These are phyloP conservation scores for Hanseniaspora occidentalis DNA, from an alignment of 805 yeast genomes.

Conservation along the genomic window DNA sequence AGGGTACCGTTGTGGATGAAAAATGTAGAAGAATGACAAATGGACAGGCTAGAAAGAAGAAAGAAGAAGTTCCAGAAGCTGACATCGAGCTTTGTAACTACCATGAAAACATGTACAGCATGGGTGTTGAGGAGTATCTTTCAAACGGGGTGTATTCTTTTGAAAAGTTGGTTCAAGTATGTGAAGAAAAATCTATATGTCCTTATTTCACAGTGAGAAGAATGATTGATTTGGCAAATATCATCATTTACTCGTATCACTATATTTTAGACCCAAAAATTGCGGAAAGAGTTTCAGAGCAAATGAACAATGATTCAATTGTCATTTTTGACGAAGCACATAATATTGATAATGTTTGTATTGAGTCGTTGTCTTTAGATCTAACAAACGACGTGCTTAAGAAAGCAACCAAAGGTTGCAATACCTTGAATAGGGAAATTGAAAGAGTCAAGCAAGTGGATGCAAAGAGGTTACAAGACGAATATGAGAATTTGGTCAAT, in stretches of 20 bases:
- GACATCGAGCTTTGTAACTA: conserved; percentile 61
- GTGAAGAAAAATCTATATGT: conserved; percentile 71
- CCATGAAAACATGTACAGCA: conserved; percentile 80
- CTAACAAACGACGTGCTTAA: conserved; percentile 82
- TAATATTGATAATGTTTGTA: conserved; percentile 96
- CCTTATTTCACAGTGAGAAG: conserved; percentile 97
- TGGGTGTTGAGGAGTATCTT: conserved; percentile 77
- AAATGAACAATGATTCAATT: conserved; percentile 82
- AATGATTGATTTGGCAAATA: conserved; percentile 90
- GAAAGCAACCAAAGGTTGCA: conserved; percentile 80
- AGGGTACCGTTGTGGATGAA: conserved; percentile 91
- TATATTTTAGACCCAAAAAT: conserved; percentile 93
- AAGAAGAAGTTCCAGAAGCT: conserved; percentile 46
- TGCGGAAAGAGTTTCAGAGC: conserved; percentile 88
- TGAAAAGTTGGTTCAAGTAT: conserved; percentile 65
- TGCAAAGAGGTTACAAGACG: conserved; percentile 73
- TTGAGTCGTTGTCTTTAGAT: conserved; percentile 86
- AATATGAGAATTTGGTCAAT: conserved; percentile 80
- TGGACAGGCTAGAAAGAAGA: conserved; percentile 65
- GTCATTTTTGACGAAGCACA: conserved; percentile 98
- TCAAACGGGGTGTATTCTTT: conserved; percentile 94
- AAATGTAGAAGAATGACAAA: conserved; percentile 90
- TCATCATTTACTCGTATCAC: conserved; percentile 92
- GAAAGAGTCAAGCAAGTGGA: conserved; percentile 76
- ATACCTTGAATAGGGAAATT: conserved; percentile 64